These are phyloP conservation scores for Wickerhamomyces xylosicus DNA, from an alignment of 805 yeast genomes.

Conservation along the genomic window DNA sequence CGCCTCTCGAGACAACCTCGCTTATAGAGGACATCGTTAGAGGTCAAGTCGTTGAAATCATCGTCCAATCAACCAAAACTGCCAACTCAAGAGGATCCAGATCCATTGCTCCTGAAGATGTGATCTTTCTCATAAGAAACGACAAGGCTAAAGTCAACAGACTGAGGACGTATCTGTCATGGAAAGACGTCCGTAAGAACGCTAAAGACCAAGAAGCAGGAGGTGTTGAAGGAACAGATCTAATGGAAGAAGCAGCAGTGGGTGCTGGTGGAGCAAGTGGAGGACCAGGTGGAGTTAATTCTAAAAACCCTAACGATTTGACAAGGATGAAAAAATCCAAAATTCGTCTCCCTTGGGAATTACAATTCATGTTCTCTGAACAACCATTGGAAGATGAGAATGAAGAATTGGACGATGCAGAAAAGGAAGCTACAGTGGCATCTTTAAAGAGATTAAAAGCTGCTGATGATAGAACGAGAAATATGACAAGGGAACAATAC, in stretches of 20 bases:
- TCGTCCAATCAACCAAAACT: constrained; percentile 65
- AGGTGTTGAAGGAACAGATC: constrained; percentile 42
- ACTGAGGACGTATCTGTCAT: constrained; percentile 79
- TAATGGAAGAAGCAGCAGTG: constrained; percentile 31
- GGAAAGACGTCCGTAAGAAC: constrained; percentile 93
- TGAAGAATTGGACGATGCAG: constrained; percentile 69
- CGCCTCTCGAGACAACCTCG: constrained; percentile 87
- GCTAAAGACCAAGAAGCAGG: constrained; percentile 49
- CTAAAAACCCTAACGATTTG: constrained; percentile 29
- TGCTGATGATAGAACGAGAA: constrained; percentile 88
- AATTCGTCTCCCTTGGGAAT: constrained; percentile 89
- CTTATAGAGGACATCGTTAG: constrained; percentile 90
- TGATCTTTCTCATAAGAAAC: constrained; percentile 83
- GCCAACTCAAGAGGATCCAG: constrained; percentile 76
- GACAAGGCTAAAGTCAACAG: constrained; percentile 92
- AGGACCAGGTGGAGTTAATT: constrained; percentile 20
- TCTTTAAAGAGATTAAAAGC: constrained; percentile 80
- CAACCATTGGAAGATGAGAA: constrained; percentile 70
- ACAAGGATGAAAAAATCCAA: constrained; percentile 64
- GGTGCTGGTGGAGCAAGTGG: background rate
- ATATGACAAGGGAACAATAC: constrained; percentile 95
- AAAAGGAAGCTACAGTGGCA: constrained; percentile 78
- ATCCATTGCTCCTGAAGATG: constrained; percentile 84
- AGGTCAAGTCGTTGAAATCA: constrained; percentile 85
- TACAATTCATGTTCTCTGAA: constrained; percentile 87